A percentile compares a stretch with the other conserved stretches of the same genome.
phyloP scores from a whole-genome alignment of 2,329 filamentous ascomycete species.

The Falciphora oryzae region DNA sequence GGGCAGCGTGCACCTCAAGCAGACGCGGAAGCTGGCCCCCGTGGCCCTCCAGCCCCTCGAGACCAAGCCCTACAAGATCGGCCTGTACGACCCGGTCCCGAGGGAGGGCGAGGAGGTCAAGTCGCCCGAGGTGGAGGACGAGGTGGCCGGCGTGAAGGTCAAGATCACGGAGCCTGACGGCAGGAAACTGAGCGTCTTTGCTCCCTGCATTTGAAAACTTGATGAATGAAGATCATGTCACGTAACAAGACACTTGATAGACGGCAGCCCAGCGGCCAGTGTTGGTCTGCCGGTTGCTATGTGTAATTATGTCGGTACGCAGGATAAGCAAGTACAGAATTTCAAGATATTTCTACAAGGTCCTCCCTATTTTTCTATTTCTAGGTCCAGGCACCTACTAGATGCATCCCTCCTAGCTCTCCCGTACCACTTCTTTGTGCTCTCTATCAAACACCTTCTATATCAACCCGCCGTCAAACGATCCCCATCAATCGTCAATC shows the following conservation, averaged over 20 bases:
- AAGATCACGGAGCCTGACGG: constrained; percentile 90
- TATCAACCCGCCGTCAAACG: too few species aligned
- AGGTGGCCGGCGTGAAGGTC: constrained; percentile 73
- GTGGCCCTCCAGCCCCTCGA: neutral
- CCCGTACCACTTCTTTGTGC: too few species aligned
- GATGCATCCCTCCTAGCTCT: too few species aligned
- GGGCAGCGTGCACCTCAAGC: constrained; percentile 4
- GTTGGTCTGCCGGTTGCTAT: neutral
- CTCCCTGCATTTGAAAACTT: too few species aligned
- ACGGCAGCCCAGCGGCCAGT: too few species aligned
- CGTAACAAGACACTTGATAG: neutral
- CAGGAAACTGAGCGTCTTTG: constrained; percentile 47
- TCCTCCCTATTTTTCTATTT: too few species aligned
- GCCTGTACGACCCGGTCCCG: constrained; percentile 84
- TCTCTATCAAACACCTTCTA: too few species aligned
- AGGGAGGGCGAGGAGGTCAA: constrained; percentile 69
- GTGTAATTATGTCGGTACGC: neutral
- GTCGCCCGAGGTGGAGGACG: constrained; percentile 60
- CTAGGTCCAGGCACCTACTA: too few species aligned
- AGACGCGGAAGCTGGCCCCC: neutral
- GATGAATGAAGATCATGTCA: too few species aligned
- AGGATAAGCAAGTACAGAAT: too few species aligned
- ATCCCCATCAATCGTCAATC: too few species aligned
- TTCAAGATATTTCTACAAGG: too few species aligned
- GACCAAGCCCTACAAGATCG: constrained; percentile 24